Evolutionary conservation across 139 green algal species (phyloP).

Genomic region (Astrephomene gubernaculifera): DNA sequence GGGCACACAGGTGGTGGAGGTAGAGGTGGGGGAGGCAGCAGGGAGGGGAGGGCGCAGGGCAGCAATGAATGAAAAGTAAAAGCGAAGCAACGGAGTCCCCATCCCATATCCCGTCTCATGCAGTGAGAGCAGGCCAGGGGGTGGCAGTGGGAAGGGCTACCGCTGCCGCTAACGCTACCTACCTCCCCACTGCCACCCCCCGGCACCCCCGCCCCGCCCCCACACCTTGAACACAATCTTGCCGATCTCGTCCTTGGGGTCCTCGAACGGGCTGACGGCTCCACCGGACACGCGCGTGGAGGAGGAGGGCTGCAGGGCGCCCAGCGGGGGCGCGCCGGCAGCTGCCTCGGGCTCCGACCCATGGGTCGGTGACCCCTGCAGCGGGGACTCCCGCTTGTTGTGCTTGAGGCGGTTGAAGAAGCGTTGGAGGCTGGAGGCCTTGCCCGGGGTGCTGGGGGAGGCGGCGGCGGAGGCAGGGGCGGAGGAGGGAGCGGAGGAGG

Average conservation of each 20-base stretch:
- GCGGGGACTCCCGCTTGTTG: not conserved
- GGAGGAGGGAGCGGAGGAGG: not conserved
- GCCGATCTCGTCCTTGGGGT: conserved; percentile 9
- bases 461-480: not conserved
- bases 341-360: too few species aligned
- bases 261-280: too few species aligned
- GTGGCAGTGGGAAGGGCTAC: too few species aligned
- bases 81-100: too few species aligned
- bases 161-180: too few species aligned
- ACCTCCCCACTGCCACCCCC: not conserved
- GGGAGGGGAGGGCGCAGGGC: not conserved
- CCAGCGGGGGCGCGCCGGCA: not conserved
- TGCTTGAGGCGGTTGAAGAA: conserved; percentile 1
- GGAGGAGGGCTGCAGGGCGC: too few species aligned
- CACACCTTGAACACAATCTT: conserved; percentile 13
- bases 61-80: too few species aligned
- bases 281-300: too few species aligned
- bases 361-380: not conserved
- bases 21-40: not conserved
- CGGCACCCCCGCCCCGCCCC: not conserved
- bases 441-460: not conserved
- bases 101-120: too few species aligned
- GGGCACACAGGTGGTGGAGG: not conserved
- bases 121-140: too few species aligned
- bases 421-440: not conserved